These are phyloP conservation scores for Echites panduratus DNA, from an alignment of 257 asterid species.

Conservation along the genomic window DNA sequence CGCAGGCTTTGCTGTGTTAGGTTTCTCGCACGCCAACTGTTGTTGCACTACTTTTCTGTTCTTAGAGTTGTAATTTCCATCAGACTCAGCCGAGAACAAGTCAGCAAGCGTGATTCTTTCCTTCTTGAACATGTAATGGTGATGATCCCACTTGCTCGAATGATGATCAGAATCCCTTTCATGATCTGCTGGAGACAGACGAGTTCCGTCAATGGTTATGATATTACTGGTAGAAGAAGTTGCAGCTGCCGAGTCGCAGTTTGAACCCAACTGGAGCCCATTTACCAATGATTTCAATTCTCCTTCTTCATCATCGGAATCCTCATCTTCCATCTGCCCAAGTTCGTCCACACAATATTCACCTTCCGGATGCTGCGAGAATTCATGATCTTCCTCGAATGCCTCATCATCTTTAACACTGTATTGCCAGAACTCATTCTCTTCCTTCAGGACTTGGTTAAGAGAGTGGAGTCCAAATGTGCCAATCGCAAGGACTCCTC, in stretches of 20 bases:
- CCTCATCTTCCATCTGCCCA: background rate
- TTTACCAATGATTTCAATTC: background rate
- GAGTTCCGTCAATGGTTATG: background rate
- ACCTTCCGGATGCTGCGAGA: background rate
- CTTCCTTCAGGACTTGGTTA: background rate
- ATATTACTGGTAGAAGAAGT: background rate
- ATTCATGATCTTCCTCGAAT: background rate
- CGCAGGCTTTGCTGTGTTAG: background rate
- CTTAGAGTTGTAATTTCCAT: background rate
- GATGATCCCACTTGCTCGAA: background rate
- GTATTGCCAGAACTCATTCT: background rate
- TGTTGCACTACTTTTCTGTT: background rate
- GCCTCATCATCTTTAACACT: too few relatives aligned
- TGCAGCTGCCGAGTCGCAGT: background rate
- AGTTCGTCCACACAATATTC: background rate
- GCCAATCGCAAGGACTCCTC: conserved; percentile 1
- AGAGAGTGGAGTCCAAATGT: conserved; percentile 3
- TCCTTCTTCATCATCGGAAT: background rate
- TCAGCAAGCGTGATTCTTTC: conserved; percentile 12
- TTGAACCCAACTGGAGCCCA: background rate
- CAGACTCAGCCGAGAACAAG: conserved; percentile 10
- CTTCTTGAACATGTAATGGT: background rate
- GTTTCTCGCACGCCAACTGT: background rate
- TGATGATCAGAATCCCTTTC: background rate
- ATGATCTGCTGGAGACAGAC: background rate